Evolutionary conservation across 2,329 filamentous ascomycete genomes (phyloP), one percentile per base, ranked within the genome.

Genomic region (Microascus cirrosus): DNA sequence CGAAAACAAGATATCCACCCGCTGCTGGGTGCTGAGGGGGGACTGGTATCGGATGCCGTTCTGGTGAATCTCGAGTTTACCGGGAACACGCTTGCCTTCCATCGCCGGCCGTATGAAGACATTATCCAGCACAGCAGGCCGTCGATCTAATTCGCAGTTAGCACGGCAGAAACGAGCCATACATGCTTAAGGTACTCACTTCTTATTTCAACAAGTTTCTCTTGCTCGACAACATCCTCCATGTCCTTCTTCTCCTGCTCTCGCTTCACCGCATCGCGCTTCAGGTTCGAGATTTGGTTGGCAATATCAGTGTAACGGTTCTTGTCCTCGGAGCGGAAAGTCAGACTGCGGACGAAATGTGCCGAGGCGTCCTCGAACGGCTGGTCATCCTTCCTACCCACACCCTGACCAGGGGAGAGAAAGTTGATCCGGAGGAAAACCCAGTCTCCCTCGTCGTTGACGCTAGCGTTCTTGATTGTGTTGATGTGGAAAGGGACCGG

Each of bases 161-260:
- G 52, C n/a, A 35, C n/a, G 12, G 32, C 39, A 3, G 22, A 55
- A 53, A 18, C 32, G 34, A 62, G 12, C 18, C 6, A 25, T 7
- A 0, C 22, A 34, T 24, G 11, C 42, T 13, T 22, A 10, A 18
- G 48, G 7, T 18, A 76, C 85, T 76, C 77, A 90, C 89, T 96
- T 77, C 94, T 82, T 64, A 97, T 92, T 69, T 96, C 92, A 64
- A 95, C 79, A 56, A 99, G 83, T 76, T 99, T 99, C 70, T 99
- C 94, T 71, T 99, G 94, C 73, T 97, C 94, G 6, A 99, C 92
- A 24, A 99, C 94, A 71, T 99, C 94, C 70, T 99, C 94, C 88
- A 99, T 88, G 65, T 99, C 93, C 76, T 99, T 99, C 83, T 97
- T 96, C 73, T 96, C 93, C 67, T 96, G 92, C 71, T 99, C 94